These are phyloP conservation scores for Taiozyma onychis DNA, from an alignment of 1,139 yeast species.

Conservation along the genomic window DNA sequence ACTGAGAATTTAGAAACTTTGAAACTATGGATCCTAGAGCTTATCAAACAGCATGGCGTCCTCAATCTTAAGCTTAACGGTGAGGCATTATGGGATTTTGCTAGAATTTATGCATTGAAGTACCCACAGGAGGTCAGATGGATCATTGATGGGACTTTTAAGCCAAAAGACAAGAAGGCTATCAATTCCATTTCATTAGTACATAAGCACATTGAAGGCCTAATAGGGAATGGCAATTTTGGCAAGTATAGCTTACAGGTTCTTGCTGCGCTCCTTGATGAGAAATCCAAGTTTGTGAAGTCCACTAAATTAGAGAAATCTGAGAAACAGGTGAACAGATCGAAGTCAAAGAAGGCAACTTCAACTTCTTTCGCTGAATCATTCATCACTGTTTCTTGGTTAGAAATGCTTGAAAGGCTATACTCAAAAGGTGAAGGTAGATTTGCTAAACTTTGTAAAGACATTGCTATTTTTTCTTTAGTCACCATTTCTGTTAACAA, in stretches of 20 bases:
- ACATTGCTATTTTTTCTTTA: slow-evolving; percentile 47
- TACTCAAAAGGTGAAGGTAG: slow-evolving; percentile 53
- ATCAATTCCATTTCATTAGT: slow-evolving; percentile 14
- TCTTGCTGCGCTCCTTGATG: slow-evolving; percentile 31
- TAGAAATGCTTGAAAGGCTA: slow-evolving; percentile 49
- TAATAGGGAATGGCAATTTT: slow-evolving; percentile 42
- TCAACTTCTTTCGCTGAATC: slow-evolving; percentile 38
- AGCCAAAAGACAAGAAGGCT: slow-evolving; percentile 20
- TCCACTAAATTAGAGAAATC: background rate
- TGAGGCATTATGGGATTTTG: slow-evolving; percentile 57
- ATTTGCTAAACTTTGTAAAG: slow-evolving; percentile 39
- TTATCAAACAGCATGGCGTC: slow-evolving; percentile 48
- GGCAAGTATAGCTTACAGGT: slow-evolving; percentile 34
- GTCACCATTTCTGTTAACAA: slow-evolving; percentile 43
- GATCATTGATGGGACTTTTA: slow-evolving; percentile 43
- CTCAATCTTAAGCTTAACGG: slow-evolving; percentile 52
- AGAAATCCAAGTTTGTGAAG: background rate
- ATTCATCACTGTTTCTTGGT: slow-evolving; percentile 52
- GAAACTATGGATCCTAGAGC: slow-evolving; percentile 45
- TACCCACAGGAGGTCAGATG: slow-evolving; percentile 45
- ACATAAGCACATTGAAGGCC: slow-evolving; percentile 33
- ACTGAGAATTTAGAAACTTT: slow-evolving; percentile 43
- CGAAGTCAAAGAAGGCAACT: slow-evolving; percentile 10
- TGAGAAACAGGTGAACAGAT: slow-evolving; percentile 1
- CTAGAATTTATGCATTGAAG: slow-evolving; percentile 43